Conservation (phyloP, 2,329 filamentous ascomycete genomes). For the Coniochaeta hoffmannii region DNA sequence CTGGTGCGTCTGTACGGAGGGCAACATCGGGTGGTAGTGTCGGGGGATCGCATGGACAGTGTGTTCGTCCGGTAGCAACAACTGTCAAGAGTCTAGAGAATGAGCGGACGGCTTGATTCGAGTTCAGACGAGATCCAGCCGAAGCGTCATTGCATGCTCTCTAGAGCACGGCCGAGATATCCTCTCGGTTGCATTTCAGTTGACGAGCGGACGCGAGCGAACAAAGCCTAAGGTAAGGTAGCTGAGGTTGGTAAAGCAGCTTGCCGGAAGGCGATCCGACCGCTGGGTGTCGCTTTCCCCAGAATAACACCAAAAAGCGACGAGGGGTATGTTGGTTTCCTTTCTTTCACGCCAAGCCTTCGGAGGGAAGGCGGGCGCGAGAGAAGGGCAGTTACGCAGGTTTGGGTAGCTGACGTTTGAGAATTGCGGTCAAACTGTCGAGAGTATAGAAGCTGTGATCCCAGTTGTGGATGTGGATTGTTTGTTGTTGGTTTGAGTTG, state of each 20-base stretch:
- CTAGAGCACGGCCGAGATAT: background rate
- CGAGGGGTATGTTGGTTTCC: background rate
- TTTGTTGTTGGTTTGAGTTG: background rate
- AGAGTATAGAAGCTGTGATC: background rate
- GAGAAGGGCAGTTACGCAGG: background rate
- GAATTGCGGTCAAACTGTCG: background rate
- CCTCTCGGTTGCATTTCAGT: background rate
- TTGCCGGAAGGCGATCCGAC: background rate
- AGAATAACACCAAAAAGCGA: background rate
- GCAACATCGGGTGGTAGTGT: slow-evolving; percentile 30
- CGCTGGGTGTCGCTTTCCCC: background rate
- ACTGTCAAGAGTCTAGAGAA: background rate
- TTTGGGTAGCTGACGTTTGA: background rate
- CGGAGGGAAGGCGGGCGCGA: background rate
- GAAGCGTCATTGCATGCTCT: slow-evolving; percentile 1
- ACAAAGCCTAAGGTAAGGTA: background rate
- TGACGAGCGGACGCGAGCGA: background rate
- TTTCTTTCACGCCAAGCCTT: background rate
- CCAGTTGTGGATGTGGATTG: background rate
- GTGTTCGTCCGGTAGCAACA: background rate
- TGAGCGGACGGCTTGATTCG: background rate
- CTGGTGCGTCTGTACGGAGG: slow-evolving; percentile 43
- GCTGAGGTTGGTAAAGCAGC: background rate
- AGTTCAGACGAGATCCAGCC: background rate
- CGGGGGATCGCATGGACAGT: background rate